These are phyloP conservation scores for Didymella keratinophila DNA, from an alignment of 2,329 filamentous ascomycete species.

Conservation along the genomic window DNA sequence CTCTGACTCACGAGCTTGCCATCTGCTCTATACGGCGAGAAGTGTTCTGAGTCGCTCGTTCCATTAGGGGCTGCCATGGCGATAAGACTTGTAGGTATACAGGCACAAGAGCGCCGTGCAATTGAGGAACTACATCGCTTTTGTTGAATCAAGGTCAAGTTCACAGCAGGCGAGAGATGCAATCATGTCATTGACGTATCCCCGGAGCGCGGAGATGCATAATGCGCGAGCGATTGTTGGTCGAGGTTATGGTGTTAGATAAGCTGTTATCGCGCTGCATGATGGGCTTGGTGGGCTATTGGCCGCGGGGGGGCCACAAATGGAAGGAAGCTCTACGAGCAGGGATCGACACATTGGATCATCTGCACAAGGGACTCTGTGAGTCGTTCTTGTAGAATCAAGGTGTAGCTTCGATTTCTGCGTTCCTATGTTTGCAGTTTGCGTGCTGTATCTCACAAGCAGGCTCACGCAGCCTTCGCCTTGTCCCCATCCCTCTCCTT, in stretches of 20 bases:
- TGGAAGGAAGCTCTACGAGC: neutral
- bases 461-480: slow-evolving; percentile 26
- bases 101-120: neutral
- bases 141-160: slow-evolving; percentile 12
- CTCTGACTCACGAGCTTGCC: slow-evolving; percentile 61
- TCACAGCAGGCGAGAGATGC: neutral
- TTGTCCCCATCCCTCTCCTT: slow-evolving; percentile 38
- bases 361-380: neutral
- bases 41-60: slow-evolving; percentile 55
- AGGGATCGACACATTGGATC: neutral
- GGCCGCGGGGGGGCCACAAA: slow-evolving; percentile 15
- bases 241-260: slow-evolving; percentile 13
- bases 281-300: slow-evolving; percentile 3
- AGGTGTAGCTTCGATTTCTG: neutral
- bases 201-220: slow-evolving; percentile 51
- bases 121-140: slow-evolving; percentile 47
- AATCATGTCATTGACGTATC: slow-evolving; percentile 38
- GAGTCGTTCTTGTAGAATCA: neutral
- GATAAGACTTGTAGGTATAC: neutral
- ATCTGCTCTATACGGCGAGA: slow-evolving; percentile 65
- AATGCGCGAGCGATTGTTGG: slow-evolving; percentile 17
- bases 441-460: neutral
- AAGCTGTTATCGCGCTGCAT: slow-evolving; percentile 21
- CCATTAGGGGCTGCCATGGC: slow-evolving; percentile 19
- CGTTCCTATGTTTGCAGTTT: neutral